A percentile compares a stretch with the other conserved stretches of the same genome.
These are phyloP conservation scores for Mycena leptocephala DNA, from an alignment of 768 basidiomycete species.

Conservation along the genomic window DNA sequence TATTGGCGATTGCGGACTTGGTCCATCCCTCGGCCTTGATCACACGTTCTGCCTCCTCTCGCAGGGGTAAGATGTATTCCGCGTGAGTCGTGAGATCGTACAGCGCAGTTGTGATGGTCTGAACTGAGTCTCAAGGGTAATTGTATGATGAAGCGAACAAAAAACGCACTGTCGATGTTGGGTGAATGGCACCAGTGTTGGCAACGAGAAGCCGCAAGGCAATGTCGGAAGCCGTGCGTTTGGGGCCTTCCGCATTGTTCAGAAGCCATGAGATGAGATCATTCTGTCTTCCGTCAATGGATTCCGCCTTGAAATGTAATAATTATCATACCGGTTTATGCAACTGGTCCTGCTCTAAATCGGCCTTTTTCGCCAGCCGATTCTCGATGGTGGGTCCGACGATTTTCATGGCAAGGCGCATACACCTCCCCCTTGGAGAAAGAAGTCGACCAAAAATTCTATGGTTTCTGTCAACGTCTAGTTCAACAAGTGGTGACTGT, in stretches of 20 bases:
- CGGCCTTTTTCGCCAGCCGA: conserved; percentile 38
- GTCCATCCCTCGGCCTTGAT: conserved; percentile 5
- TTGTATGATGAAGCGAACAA: background rate
- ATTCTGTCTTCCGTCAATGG: background rate
- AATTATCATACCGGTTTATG: conserved; percentile 49
- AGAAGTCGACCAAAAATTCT: conserved; percentile 31
- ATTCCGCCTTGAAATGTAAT: too few relatives aligned
- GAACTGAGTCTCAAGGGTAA: background rate
- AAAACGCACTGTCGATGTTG: background rate
- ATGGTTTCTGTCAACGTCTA: background rate
- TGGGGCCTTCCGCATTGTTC: background rate
- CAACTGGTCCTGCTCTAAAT: conserved; percentile 44
- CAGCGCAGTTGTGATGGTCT: conserved; percentile 16
- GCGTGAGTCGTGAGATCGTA: conserved; percentile 13
- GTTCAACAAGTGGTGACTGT: background rate
- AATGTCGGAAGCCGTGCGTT: background rate
- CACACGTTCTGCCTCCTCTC: conserved; percentile 7
- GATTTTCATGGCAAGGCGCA: background rate
- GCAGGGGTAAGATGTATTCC: background rate
- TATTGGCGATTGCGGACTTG: background rate
- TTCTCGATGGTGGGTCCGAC: conserved; percentile 48
- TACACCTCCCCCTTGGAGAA: background rate
- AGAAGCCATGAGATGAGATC: conserved; percentile 17
- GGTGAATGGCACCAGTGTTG: conserved; percentile 6
- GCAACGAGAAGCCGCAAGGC: background rate